These are phyloP conservation scores for Daldinia vernicosa DNA, from an alignment of 495 filamentous ascomycete species.

Conservation along the genomic window DNA sequence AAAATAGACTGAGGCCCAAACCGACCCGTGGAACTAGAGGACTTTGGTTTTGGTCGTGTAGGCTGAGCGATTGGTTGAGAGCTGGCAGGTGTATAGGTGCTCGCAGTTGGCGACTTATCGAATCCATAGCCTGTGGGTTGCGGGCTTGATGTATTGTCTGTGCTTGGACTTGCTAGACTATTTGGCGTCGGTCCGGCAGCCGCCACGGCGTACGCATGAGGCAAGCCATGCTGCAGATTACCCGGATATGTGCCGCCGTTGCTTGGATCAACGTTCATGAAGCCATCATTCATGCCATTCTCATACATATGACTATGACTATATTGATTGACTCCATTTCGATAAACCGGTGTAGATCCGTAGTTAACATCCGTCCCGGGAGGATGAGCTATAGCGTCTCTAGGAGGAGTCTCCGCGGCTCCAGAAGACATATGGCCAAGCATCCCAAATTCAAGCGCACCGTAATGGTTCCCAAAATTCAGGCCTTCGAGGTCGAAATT, in stretches of 20 bases:
- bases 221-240: slow-evolving; percentile 60
- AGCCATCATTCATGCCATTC: slow-evolving; percentile 50
- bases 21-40: slow-evolving; percentile 53
- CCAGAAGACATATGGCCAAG: slow-evolving; percentile 92
- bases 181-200: slow-evolving; percentile 55
- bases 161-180: slow-evolving; percentile 59
- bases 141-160: slow-evolving; percentile 59
- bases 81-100: slow-evolving; percentile 47
- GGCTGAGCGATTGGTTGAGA: slow-evolving; percentile 44
- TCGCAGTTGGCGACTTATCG: slow-evolving; percentile 56
- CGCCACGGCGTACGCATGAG: slow-evolving; percentile 60
- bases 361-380: slow-evolving; percentile 52
- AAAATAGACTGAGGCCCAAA: slow-evolving; percentile 60
- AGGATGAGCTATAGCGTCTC: slow-evolving; percentile 58
- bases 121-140: slow-evolving; percentile 55
- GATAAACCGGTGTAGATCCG: slow-evolving; percentile 53
- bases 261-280: slow-evolving; percentile 53
- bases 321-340: slow-evolving; percentile 54
- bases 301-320: slow-evolving; percentile 57
- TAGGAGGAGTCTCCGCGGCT: slow-evolving; percentile 78
- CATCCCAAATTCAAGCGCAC: slow-evolving; percentile 92
- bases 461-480: slow-evolving; percentile 96
- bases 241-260: slow-evolving; percentile 54
- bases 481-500: slow-evolving; percentile 93
- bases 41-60: slow-evolving; percentile 50